Evolutionary conservation across 2,329 filamentous ascomycete genomes (phyloP).

Genomic region (Penicillium sp.): DNA sequence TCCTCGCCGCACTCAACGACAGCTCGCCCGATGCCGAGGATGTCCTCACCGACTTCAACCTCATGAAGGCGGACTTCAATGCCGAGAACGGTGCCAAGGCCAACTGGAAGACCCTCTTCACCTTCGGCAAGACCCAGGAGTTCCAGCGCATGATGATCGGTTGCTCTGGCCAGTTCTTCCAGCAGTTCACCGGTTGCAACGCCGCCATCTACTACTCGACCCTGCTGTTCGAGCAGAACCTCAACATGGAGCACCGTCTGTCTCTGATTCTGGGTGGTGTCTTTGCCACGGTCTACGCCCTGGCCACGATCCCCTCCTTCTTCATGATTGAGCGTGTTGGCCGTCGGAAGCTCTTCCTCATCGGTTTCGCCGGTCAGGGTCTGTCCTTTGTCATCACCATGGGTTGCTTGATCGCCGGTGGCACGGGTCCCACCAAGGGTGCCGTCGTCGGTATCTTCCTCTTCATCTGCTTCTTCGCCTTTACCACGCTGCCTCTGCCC

Average conservation of each 20-base stretch:
- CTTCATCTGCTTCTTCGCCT: constrained; percentile 61
- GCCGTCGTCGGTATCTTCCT: constrained; percentile 56
- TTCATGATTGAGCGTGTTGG: constrained; percentile 36
- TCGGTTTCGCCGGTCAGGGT: constrained; percentile 30
- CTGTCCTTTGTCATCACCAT: constrained; percentile 29
- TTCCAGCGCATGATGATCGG: constrained; percentile 27
- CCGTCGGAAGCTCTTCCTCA: constrained; percentile 32
- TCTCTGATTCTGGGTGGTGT: constrained; percentile 23
- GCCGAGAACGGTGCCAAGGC: constrained; percentile 31
- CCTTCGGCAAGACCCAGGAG: constrained; percentile 25
- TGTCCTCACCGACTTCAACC: constrained; percentile 24
- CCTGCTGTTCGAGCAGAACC: constrained; percentile 40
- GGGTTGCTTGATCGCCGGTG: constrained; percentile 25
- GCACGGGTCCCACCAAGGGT: constrained; percentile 22
- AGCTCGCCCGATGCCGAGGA: constrained; percentile 30
- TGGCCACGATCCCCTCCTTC: constrained; percentile 25
- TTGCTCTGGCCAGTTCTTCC: constrained; percentile 30
- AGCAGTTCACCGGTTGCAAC: constrained; percentile 43
- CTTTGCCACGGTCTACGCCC: constrained; percentile 22
- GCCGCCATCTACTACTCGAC: constrained; percentile 41
- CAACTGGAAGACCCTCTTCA: constrained; percentile 21
- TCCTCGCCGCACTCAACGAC: constrained; percentile 44
- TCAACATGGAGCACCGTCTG: constrained; percentile 19
- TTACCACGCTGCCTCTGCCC: constrained; percentile 56
- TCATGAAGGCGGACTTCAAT: constrained; percentile 42